These are phyloP conservation scores for Lentinula boryana DNA, from an alignment of 768 basidiomycete species.

Conservation along the genomic window DNA sequence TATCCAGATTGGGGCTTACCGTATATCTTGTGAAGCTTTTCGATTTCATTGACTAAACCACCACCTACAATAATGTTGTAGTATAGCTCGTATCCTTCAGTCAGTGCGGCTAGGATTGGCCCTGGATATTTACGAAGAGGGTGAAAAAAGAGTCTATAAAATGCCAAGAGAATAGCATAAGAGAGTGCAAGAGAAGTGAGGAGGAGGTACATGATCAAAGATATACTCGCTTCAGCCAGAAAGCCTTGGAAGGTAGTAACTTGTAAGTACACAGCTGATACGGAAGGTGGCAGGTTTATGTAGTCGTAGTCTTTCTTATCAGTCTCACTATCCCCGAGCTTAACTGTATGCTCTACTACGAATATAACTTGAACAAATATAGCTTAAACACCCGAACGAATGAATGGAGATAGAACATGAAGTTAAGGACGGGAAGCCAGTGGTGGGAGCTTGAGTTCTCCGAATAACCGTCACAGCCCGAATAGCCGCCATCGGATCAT, in stretches of 20 bases:
- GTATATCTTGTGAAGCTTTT: constrained; percentile 20
- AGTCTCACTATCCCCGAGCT: no score
- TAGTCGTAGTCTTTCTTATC: background rate
- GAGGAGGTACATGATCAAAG: background rate
- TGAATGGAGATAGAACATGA: no score
- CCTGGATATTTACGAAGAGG: constrained; percentile 24
- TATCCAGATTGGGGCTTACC: constrained; percentile 11
- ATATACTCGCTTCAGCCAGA: background rate
- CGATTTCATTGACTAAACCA: constrained; percentile 19
- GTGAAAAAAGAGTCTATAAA: constrained; percentile 19
- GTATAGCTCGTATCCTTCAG: constrained; percentile 20
- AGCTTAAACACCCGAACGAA: no score
- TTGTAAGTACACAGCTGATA: background rate
- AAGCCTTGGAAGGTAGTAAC: background rate
- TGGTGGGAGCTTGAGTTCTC: no score
- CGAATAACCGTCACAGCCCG: no score
- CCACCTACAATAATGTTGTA: constrained; percentile 22
- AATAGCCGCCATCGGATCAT: no score
- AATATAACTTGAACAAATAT: no score
- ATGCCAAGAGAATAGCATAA: background rate
- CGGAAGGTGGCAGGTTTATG: background rate
- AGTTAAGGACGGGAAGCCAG: no score
- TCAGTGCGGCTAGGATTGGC: constrained; percentile 21
- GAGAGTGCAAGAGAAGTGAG: background rate
- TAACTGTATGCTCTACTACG: no score